Conservation (phyloP, 2,329 filamentous ascomycete genomes). For the Aspergillus sp. region DNA sequence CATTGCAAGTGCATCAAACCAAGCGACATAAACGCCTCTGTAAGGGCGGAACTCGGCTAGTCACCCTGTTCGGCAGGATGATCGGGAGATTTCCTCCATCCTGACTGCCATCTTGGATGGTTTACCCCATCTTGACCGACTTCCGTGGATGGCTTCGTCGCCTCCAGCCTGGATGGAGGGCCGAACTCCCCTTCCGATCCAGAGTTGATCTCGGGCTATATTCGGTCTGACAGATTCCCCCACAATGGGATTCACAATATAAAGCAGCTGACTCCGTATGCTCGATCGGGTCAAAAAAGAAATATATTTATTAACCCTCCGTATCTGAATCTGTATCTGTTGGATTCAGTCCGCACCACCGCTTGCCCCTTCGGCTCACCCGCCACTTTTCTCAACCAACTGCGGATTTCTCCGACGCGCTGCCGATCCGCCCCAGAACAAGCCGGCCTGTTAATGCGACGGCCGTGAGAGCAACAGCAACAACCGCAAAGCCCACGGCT, state of each 20-base stretch:
- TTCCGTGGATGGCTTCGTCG: not conserved
- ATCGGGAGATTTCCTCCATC: constrained; percentile 19
- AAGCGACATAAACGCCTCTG: not conserved
- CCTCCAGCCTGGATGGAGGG: constrained; percentile 3
- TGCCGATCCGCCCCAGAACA: no score
- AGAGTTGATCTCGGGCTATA: constrained; percentile 7
- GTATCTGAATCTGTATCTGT: no score
- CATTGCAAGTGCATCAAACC: not conserved
- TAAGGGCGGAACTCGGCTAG: constrained; percentile 22
- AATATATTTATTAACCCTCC: no score
- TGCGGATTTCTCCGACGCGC: no score
- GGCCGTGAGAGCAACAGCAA: not conserved
- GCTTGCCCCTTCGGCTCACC: no score
- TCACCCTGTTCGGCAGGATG: constrained; percentile 13
- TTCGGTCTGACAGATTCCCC: constrained; percentile 6
- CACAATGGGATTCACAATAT: constrained; percentile 1
- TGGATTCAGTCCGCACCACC: no score
- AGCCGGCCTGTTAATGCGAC: no score
- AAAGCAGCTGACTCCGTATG: no score
- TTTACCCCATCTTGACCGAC: not conserved
- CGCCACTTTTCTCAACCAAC: no score
- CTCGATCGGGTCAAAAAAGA: no score
- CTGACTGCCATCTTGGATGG: constrained; percentile 1
- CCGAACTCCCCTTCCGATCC: constrained; percentile 17
- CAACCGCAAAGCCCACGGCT: no score